Base-by-base conservation (phyloP, 306 rosid genomes). In the Lathyrus oleraceus region DNA sequence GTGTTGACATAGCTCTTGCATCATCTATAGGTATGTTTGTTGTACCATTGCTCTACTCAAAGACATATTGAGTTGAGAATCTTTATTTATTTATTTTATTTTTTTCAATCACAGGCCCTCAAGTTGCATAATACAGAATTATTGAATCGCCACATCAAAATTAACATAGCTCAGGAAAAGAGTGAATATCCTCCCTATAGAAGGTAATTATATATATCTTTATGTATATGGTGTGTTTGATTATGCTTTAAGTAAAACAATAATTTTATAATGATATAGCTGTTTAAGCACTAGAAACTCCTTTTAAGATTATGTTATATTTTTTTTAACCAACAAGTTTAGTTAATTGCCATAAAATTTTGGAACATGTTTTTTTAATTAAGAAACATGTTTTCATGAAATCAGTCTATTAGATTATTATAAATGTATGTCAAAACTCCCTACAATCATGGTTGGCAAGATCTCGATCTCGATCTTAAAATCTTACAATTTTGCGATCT, bases 101-200 rank as follows among this genome's bases (percentile, higher is more conserved):
- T 32, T 28, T 65, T 52, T 74, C 23, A 10, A 69, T 45, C 52
- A 4, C 19, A 79, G 83, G 83, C 83, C 60, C 80, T 74, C 54
- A 43, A 53, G 45, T 74, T 79, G 79, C 25, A 79, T 69, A 44
- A 60, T 40, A 79, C 45, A 21, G 76, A 61, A 32, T 44, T 79
- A 12, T 63, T 74, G 44, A 57, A 47, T 43, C 83, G 76, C 28
- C 61, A 6, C 44, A 61, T 74, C 19, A 56, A 12, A 25, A 51
- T 79, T 74, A 12, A 5, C 23, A 56, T 62, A 40, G 73, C 76
- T 51, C 14, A n/a, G 49, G 70, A 63, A 62, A 79, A 19, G 61
- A 43, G 23, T 19, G 70, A 54, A 38, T 57, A 56, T 74, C 16
- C 17, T 52, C 48, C 30, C 20, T 38, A 17, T 5, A 77, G 63